Percentiles rank a stretch among this genome's conserved stretches.
Evolutionary conservation across 805 yeast species (phyloP).

Genomic region (Myxozyma neglecta): DNA sequence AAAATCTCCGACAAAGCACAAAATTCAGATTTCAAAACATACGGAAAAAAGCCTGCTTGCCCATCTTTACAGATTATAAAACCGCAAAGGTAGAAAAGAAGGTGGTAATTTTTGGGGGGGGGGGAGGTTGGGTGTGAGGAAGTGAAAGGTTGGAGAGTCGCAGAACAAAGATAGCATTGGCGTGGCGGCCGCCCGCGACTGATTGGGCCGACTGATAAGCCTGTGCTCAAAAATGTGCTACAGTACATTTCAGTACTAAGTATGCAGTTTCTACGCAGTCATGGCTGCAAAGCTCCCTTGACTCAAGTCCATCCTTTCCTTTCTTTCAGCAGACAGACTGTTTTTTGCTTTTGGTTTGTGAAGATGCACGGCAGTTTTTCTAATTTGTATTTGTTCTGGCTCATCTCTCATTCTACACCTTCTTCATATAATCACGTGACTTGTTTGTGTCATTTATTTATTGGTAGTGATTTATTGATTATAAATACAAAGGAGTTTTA

Average conservation of each 20-base stretch:
- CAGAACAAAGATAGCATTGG: neutral
- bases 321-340: neutral
- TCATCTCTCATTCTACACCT: too few relatives aligned
- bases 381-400: too few relatives aligned
- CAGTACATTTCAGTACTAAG: neutral
- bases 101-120: neutral
- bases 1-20: neutral
- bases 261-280: neutral
- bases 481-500: too few relatives aligned
- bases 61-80: constrained; percentile 13
- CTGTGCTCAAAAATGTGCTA: neutral
- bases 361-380: too few relatives aligned
- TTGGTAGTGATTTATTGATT: too few relatives aligned
- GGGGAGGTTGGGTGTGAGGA: constrained; percentile 2
- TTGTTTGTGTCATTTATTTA: too few relatives aligned
- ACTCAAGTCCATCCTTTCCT: neutral
- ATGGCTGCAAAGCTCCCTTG: neutral
- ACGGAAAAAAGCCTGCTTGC: constrained; percentile 36
- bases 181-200: constrained; percentile 11
- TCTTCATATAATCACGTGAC: too few relatives aligned
- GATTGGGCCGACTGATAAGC: constrained; percentile 18
- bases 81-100: neutral
- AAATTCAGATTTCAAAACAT: constrained; percentile 2
- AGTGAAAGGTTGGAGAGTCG: neutral
- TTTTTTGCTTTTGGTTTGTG: too few relatives aligned